Conservation (phyloP, 441 rosid genomes). For the Adansonia grandidieri region DNA sequence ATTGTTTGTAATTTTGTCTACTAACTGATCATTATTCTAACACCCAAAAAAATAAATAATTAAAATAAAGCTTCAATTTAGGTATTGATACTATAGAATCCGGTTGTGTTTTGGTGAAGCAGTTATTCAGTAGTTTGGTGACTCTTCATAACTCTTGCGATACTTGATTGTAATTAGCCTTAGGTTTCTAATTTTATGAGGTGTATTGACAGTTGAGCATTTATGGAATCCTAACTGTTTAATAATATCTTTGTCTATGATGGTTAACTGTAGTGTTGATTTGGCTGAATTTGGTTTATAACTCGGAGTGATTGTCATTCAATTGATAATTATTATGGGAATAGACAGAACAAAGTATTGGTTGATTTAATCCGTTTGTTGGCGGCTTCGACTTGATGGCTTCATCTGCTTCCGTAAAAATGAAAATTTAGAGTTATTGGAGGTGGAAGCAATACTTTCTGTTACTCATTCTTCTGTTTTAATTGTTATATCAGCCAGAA, state of each 20-base stretch:
- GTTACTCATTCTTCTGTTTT: constrained; percentile 35
- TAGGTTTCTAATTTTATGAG: background rate
- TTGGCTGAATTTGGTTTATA: background rate
- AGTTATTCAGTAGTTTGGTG: background rate
- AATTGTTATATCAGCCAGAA: constrained; percentile 67
- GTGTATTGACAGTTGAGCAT: background rate
- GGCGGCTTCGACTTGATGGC: constrained; percentile 8
- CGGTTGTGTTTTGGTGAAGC: background rate
- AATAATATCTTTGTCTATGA: background rate
- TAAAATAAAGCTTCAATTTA: background rate
- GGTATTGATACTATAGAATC: background rate
- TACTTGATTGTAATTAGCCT: background rate
- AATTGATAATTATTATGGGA: background rate
- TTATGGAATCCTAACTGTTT: background rate
- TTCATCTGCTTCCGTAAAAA: background rate
- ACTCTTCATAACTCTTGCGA: background rate
- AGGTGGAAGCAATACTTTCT: constrained; percentile 11
- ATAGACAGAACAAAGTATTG: background rate
- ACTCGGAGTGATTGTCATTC: background rate
- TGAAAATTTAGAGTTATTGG: background rate
- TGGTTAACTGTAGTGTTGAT: background rate
- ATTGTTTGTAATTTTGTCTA: background rate
- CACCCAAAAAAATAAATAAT: background rate
- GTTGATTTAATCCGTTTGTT: background rate
- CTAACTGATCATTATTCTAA: background rate